Evolutionary conservation across 768 basidiomycete species (phyloP).

Genomic region (Rhizopogon vesiculosus): DNA sequence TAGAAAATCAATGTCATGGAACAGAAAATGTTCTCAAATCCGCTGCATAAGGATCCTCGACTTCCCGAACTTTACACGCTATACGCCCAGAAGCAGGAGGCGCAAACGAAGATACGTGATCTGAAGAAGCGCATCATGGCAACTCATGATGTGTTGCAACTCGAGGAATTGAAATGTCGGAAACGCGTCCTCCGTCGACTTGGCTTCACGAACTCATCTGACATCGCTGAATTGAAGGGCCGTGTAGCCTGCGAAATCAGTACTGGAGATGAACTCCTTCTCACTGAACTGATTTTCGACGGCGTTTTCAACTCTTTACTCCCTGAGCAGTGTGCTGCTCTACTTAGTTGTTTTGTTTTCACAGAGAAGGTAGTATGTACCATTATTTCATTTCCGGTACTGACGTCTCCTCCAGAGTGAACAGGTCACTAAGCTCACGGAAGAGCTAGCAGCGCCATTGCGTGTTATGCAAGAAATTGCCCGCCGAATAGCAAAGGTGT

Average conservation of each 20-base stretch:
- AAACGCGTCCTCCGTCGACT: conserved; percentile 92
- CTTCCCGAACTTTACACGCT: conserved; percentile 78
- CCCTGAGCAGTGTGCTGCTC: conserved; percentile 89
- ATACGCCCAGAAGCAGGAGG: conserved; percentile 72
- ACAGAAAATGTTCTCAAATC: conserved; percentile 73
- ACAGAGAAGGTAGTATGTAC: conserved; percentile 83
- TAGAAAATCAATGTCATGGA: conserved; percentile 94
- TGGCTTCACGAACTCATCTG: conserved; percentile 82
- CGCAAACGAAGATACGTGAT: conserved; percentile 63
- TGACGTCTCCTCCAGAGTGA: conserved; percentile 57
- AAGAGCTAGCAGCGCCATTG: conserved; percentile 89
- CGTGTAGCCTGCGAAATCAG: conserved; percentile 98
- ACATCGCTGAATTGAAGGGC: conserved; percentile 98
- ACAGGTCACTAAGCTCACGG: conserved; percentile 78
- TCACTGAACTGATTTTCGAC: conserved; percentile 97
- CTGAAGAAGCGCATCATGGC: conserved; percentile 85
- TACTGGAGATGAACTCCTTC: conserved; percentile 90
- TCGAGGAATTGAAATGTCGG: conserved; percentile 93
- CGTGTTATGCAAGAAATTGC: conserved; percentile 96
- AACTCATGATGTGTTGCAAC: conserved; percentile 88
- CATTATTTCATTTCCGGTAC: background rate
- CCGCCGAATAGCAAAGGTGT: conserved; percentile 93
- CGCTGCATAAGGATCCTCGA: conserved; percentile 72
- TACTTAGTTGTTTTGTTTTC: conserved; percentile 98
- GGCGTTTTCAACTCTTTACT: conserved; percentile 88